Conservation (phyloP, 257 asterid genomes). For the Solanum ahanhuiri region DNA sequence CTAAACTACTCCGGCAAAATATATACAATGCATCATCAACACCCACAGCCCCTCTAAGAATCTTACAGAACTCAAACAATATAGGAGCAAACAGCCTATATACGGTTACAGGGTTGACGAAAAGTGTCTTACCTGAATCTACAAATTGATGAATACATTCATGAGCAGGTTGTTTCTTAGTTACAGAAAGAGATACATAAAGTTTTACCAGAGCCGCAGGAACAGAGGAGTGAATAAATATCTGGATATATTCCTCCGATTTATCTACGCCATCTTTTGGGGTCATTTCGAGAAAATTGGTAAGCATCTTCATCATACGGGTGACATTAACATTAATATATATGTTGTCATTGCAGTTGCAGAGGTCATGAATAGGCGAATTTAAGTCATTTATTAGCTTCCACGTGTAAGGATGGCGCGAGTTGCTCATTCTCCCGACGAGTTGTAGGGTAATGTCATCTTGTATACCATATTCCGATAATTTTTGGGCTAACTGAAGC, state of each 20-base stretch:
- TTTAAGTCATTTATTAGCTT: conserved; percentile 46
- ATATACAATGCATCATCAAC: too few relatives aligned
- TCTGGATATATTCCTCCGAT: conserved; percentile 34
- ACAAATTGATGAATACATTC: conserved; percentile 50
- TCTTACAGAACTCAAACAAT: too few relatives aligned
- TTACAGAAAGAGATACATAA: conserved; percentile 33
- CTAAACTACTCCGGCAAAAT: too few relatives aligned
- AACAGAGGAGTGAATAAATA: conserved; percentile 41
- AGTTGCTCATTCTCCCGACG: conserved; percentile 67
- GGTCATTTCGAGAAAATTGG: background rate
- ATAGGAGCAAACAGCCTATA: too few relatives aligned
- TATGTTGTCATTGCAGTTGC: conserved; percentile 11
- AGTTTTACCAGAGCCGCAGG: conserved; percentile 65
- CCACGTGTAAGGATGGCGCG: conserved; percentile 69
- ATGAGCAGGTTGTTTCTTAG: conserved; percentile 28
- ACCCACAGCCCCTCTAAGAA: too few relatives aligned
- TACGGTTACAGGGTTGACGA: background rate
- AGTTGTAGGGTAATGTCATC: conserved; percentile 48
- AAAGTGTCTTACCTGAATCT: conserved; percentile 16
- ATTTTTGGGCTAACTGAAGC: conserved; percentile 50
- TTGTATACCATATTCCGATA: conserved; percentile 37
- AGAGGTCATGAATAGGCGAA: conserved; percentile 21
- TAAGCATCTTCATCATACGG: background rate
- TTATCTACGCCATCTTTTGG: conserved; percentile 6
- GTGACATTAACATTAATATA: background rate